These are phyloP conservation scores for Sophora flavescens DNA, from an alignment of 306 rosid species.

Conservation along the genomic window DNA sequence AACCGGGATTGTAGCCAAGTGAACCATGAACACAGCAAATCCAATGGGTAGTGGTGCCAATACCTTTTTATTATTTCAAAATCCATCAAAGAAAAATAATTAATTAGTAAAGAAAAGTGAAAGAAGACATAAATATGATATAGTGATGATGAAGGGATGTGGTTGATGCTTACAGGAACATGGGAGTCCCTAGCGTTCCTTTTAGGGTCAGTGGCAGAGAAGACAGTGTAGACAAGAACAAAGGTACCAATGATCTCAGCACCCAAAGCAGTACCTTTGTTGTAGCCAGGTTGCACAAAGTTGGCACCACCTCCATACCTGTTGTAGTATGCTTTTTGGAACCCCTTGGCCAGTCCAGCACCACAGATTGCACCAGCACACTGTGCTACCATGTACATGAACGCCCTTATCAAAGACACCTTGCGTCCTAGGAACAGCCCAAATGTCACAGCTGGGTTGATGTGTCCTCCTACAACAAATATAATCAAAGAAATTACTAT, in stretches of 20 bases:
- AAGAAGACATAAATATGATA: neutral
- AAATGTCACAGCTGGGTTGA: conserved; percentile 92
- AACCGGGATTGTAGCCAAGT: conserved; percentile 91
- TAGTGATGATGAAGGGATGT: neutral
- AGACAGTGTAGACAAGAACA: conserved; percentile 96
- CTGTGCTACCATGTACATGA: conserved; percentile 85
- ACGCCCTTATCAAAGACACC: conserved; percentile 74
- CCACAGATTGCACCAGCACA: conserved; percentile 82
- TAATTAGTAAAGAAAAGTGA: neutral
- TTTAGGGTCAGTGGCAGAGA: conserved; percentile 96
- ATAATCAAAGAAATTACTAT: neutral
- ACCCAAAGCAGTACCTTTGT: conserved; percentile 81
- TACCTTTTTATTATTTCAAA: conserved; percentile 52
- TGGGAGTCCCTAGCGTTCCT: conserved; percentile 92
- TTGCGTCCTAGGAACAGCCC: conserved; percentile 82
- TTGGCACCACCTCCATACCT: conserved; percentile 88
- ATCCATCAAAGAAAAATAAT: neutral
- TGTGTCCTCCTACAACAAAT: conserved; percentile 78
- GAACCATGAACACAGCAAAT: conserved; percentile 97
- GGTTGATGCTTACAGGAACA: conserved; percentile 71
- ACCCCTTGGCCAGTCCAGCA: conserved; percentile 80
- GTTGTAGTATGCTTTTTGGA: conserved; percentile 66
- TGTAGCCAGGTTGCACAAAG: conserved; percentile 58
- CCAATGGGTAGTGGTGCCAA: conserved; percentile 97
- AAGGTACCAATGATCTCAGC: conserved; percentile 97